Conservation (phyloP, 371 early-diverging fungal genomes). For the Mortierella sp. region DNA sequence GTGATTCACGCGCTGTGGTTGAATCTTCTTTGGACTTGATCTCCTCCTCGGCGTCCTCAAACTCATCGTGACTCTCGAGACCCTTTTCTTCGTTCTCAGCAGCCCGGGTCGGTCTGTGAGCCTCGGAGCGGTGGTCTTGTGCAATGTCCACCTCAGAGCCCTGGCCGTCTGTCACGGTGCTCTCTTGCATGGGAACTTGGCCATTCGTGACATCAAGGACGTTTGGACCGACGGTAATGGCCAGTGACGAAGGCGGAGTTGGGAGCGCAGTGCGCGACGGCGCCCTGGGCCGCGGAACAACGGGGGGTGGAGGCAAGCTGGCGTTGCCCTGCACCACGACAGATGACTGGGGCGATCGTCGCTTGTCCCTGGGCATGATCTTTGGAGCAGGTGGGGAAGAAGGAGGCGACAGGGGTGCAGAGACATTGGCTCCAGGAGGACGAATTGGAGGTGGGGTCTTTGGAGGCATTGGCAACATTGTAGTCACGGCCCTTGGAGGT, state of each 20-base stretch:
- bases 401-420: conserved; percentile 10
- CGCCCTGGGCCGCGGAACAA: conserved; percentile 7
- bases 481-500: conserved; percentile 17
- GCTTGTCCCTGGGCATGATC: conserved; percentile 25
- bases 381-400: conserved; percentile 24
- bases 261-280: conserved; percentile 4
- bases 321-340: conserved; percentile 7
- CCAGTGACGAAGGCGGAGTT: conserved; percentile 5
- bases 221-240: conserved; percentile 2
- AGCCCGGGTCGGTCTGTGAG: not conserved
- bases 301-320: conserved; percentile 11
- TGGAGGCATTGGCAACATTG: conserved; percentile 16
- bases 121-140: conserved; percentile 1
- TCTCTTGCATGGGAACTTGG: conserved; percentile 5
- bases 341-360: conserved; percentile 27
- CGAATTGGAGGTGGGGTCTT: conserved; percentile 19
- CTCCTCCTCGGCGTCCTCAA: conserved; percentile 35
- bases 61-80: conserved; percentile 41
- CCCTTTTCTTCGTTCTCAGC: conserved; percentile 17
- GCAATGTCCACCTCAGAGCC: conserved; percentile 18
- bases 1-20: conserved; percentile 8
- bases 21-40: conserved; percentile 19
- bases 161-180: conserved; percentile 3
- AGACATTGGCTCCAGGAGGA: conserved; percentile 8
- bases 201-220: not conserved